Evolutionary conservation across 225 moss, liverwort and hornwort species (phyloP).

Genomic region (Lunularia cruciata): DNA sequence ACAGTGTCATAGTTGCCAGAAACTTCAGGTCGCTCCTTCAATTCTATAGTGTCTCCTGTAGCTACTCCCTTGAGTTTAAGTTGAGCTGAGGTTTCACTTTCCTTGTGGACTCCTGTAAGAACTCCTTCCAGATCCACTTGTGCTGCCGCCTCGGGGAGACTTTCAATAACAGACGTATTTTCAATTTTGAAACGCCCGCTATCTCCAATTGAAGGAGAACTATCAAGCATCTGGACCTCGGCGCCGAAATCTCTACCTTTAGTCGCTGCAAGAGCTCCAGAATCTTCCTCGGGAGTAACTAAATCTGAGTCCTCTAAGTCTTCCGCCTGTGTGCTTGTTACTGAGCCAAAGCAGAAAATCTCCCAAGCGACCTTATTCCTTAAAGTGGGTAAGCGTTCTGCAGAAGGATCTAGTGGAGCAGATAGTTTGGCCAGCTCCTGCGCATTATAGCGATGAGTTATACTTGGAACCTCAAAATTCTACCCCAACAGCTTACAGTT

Average conservation of each 20-base stretch:
- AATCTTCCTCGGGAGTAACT: conserved; percentile 29
- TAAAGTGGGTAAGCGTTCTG: conserved; percentile 66
- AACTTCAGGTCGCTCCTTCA: too few species aligned
- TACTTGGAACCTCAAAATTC: not conserved
- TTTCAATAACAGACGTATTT: too few species aligned
- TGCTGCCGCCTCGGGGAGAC: not conserved
- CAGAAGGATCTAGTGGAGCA: conserved; percentile 26
- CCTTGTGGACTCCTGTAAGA: not conserved
- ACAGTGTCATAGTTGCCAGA: too few species aligned
- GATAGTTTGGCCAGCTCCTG: conserved; percentile 36
- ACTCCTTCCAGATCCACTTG: not conserved
- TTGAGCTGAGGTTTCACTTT: too few species aligned
- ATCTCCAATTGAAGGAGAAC: too few species aligned
- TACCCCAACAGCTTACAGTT: not conserved
- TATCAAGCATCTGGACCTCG: not conserved
- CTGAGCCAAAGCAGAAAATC: conserved; percentile 73
- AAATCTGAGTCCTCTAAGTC: conserved; percentile 33
- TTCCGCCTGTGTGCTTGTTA: conserved; percentile 48
- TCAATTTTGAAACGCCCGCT: too few species aligned
- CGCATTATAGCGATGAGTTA: not conserved
- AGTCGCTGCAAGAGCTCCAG: conserved; percentile 4
- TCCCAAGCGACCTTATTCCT: conserved; percentile 86
- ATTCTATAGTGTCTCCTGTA: too few species aligned
- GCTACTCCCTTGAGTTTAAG: too few species aligned
- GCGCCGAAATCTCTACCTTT: not conserved